Base-by-base conservation (phyloP, 495 filamentous ascomycete species). In the Tuber microsphaerosporum region DNA sequence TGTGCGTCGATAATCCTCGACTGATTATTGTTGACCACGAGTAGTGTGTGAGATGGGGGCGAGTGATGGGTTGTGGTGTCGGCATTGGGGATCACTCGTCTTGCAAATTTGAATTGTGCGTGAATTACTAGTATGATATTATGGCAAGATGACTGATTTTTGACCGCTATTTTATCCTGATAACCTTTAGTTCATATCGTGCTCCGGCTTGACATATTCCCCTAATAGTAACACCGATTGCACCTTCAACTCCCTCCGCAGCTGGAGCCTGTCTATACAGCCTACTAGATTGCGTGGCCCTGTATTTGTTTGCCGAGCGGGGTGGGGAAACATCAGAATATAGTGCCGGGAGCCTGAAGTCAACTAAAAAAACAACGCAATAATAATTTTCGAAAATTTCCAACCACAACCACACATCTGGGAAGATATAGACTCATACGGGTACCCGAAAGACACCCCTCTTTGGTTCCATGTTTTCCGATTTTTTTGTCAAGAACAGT, bases 31-130 rank as follows among this genome's bases (percentile, higher is more conserved):
- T 65, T 65, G 56, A 65, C 16, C n/a, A n/a, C n/a, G n/a, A n/a
- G n/a, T 34, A 26, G 56, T 65, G 56, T 3, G 51, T 19, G 12
- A 26, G 12, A 26, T 31, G 26, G 56, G 56, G 31, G 56, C 56
- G 56, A 65, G 56, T 65, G 56, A 65, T 65, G 56, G 56, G 56
- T 16, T 65, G 16, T 65, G 56, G 56, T 34, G 56, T 65, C 31
- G 26, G 26, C 14, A 31, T 65, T 7, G 3, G 26, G 56, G 26
- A 34, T 65, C 56, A 65, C 56, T 65, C 56, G 56, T 7, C 31
- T 17, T 31, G 56, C 56, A 6, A 65, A 65, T 31, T 17, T 17
- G 56, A 65, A 65, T 65, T 65, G 10, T 26, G 51, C 6, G 2
- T 22, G 56, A 31, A 31, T 19, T 65, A 5, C 26, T 37, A 37